Base-by-base conservation (phyloP, 768 basidiomycete genomes). In the Lactarius akahatsu region DNA sequence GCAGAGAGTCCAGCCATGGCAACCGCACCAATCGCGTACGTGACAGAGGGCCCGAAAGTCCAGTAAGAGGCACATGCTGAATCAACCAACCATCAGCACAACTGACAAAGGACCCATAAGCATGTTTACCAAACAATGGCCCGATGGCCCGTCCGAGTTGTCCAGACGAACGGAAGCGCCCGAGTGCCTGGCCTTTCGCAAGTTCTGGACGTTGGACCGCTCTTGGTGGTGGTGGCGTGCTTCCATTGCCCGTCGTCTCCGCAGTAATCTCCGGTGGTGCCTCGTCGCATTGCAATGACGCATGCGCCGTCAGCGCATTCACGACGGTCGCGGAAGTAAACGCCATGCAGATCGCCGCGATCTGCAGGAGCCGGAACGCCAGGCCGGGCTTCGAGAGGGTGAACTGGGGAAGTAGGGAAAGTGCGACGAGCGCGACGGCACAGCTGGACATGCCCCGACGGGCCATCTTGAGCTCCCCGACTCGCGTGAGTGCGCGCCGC, bases 281-380 rank as follows among this genome's bases (percentile, higher is more conserved):
- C 34, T 94, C 92, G 73, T 96, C 92, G 69, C 93, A 95, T 77
- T 96, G 94, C 70, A 95, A 75, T 16, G 94, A 95, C 11, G 96
- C 96, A 69, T 89, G 86, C 30, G 95, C 88, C 43, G 94, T 99
- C 70, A 99, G 80, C 10, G 92, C 86, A 73, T 91, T 98, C 68
- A 99, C 96, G 59, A 97, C 96, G 1, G 94, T 97, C 5, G 96
- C 96, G 67, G 89, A 91, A 5, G 96, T 97, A 79, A 94, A 97
- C 4, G 94, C 94, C 78, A 98, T 82, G 72, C 89, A 91, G 5
- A 90, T 82, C 0, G 93, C 91, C 7, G 92, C 89, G n/a, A 77
- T 81, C 72, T 85, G 86, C 18, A 91, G 78, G 20, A 87, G 77
- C 43, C 78, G 81, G 70, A 85, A 79, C 13, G 84, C 83, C 34